Evolutionary conservation across 2,329 filamentous ascomycete species (phyloP), one percentile per base, ranked within the genome.

Genomic region (Iodosphaeria phyllophila): DNA sequence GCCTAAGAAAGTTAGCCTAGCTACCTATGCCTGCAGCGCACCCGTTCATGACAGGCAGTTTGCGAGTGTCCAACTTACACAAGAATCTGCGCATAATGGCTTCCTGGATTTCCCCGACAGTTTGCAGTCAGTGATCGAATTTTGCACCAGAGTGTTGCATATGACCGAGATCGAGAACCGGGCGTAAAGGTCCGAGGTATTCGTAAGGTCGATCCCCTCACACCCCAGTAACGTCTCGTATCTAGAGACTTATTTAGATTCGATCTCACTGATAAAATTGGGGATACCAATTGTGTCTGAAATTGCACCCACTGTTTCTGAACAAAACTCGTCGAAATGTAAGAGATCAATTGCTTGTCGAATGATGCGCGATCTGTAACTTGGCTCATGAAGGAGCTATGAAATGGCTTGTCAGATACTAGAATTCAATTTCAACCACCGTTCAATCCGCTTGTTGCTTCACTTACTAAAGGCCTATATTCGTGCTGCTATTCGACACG

Each of bases 91-190:
- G 49, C 89, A 98, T 10, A 95, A 58, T 2, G 89, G 83, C 30
- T 60, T 58, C 5, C 78, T 69, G 20, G 73, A 55, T 16, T 60
- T 51, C n/a, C 59, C 48, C 1, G 73, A 64, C 22, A 91, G 54
- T 12, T 54, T 51, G 51, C 89, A 98, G 14, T 62, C 44, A 8
- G 52, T 44, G 39, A 75, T 70, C 5, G 89, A 95, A 44, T 82
- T 84, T 50, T 98, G 89, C 25, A 98, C 68, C 43, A 98, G 77
- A 35, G 79, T 66, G 58, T 91, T 95, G 62, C 89, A 98, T 35
- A 98, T 64, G 34, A 91, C 74, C 32, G 78, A 89, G 23, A 72
- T 89, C 5, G 86, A 92, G 52, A 86, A 98, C 39, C 89, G 75
- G 24, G 89, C 86, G 51, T 98, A 98, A 41, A 84, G 67, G 40